These are phyloP conservation scores for Nemania sp. DNA, from an alignment of 2,329 filamentous ascomycete species.

Conservation along the genomic window DNA sequence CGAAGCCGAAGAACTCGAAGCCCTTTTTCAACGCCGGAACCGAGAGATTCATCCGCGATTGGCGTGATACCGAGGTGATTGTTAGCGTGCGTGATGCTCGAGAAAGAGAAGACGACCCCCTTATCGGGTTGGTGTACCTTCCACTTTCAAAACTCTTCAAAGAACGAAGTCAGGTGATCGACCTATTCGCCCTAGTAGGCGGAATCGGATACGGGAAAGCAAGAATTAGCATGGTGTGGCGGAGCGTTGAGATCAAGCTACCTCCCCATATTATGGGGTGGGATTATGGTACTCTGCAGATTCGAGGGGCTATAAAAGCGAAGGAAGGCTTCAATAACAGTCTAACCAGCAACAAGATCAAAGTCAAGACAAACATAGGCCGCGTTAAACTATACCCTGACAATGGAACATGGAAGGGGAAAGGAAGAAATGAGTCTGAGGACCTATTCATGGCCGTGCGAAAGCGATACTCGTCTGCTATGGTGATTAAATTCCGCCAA, in stretches of 20 bases:
- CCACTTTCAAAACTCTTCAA: constrained; percentile 65
- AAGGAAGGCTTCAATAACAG: constrained; percentile 52
- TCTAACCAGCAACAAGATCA: constrained; percentile 56
- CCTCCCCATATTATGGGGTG: constrained; percentile 65
- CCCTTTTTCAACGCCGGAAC: constrained; percentile 79
- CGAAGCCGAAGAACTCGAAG: constrained; percentile 77
- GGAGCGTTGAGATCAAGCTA: constrained; percentile 66
- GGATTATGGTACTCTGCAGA: constrained; percentile 71
- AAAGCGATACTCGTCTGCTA: constrained; percentile 60
- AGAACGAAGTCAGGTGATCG: constrained; percentile 65
- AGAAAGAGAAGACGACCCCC: constrained; percentile 68
- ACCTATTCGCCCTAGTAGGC: constrained; percentile 68
- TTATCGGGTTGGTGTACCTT: constrained; percentile 72
- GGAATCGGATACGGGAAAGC: constrained; percentile 73
- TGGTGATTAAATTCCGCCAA: constrained; percentile 63
- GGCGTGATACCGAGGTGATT: constrained; percentile 67
- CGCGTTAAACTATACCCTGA: constrained; percentile 60
- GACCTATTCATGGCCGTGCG: constrained; percentile 59
- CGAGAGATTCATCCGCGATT: constrained; percentile 72
- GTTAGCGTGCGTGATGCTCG: constrained; percentile 69
- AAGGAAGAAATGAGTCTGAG: constrained; percentile 44
- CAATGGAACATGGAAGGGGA: constrained; percentile 57
- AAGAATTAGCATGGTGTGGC: constrained; percentile 72
- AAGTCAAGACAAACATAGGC: constrained; percentile 61
- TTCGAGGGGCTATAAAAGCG: constrained; percentile 55